Base-by-base conservation (phyloP, 2,329 filamentous ascomycete species). In the Colletotrichum sp. region DNA sequence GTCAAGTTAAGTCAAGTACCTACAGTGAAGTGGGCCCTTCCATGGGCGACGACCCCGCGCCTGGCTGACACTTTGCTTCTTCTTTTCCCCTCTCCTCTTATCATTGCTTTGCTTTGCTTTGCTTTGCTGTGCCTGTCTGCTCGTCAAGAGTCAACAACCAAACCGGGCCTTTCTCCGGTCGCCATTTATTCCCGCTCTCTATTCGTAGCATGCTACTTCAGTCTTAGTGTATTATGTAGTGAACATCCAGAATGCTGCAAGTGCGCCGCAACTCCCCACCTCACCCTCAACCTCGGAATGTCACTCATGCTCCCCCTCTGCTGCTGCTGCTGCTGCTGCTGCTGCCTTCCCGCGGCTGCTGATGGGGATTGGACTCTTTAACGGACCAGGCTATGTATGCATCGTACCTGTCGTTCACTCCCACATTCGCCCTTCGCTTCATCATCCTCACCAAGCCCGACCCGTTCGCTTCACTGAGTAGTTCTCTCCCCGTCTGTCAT, bases 341-440 rank as follows among this genome's bases (percentile, higher is more conserved):
- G 38, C 9, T 48, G 38, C 38, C 38, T n/a, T 43, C 38, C 38
- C 18, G 36, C 15, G 4, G 52, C 24, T 26, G 55, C 55, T 58
- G 55, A 28, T 58, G 55, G 55, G 32, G 21, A 38, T 36, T 18
- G 60, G 55, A 28, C 55, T 64, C 60, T 26, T 64, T 13, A 21
- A n/a, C 60, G n/a, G 21, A 26, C 58, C 38, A 36, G 36, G n/a
- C 71, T 43, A 72, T 75, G 73, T 43, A 72, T 75, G 73, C 73
- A 73, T 57, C 28, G 73, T 73, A 65, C 73, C 73, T 75, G 73
- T 52, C 64, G 73, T 69, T 75, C 73, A 63, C 58, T 73, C 63
- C 69, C 57, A 15, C 70, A 52, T 75, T 73, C 38, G 70, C 55
- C 55, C 28, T 32, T 28, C 24, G 12, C 30, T n/a, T 18, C 12